phyloP scores from a whole-genome alignment of 2,329 filamentous ascomycete genomes.

The Clonostachys solani region DNA sequence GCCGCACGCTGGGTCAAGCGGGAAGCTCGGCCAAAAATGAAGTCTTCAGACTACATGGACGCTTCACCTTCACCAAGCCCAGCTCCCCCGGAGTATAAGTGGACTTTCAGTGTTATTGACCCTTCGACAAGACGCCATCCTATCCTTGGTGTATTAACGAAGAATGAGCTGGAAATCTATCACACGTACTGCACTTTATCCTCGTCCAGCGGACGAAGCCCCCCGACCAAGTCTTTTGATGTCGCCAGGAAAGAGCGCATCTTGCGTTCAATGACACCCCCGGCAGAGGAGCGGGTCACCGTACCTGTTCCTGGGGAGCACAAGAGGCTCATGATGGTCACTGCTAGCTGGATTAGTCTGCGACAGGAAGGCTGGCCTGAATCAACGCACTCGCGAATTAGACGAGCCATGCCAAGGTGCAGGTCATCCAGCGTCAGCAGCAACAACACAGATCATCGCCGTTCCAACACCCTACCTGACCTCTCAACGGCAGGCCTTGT shows the following conservation, averaged over 20 bases:
- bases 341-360: constrained; percentile 30
- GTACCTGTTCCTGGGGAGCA: constrained; percentile 22
- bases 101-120: constrained; percentile 75
- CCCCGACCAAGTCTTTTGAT: constrained; percentile 33
- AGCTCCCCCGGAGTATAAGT: constrained; percentile 45
- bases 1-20: constrained; percentile 68
- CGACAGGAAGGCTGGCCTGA: constrained; percentile 27
- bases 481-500: too few species aligned
- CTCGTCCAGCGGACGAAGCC: constrained; percentile 40
- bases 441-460: too few species aligned
- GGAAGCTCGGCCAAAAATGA: constrained; percentile 10
- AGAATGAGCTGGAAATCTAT: constrained; percentile 61
- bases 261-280: neutral
- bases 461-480: too few species aligned
- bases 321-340: constrained; percentile 29
- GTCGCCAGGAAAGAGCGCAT: constrained; percentile 2
- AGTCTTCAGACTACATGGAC: constrained; percentile 6
- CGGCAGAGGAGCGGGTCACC: constrained; percentile 18
- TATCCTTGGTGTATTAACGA: constrained; percentile 65
- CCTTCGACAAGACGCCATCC: constrained; percentile 67
- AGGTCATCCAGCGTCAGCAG: too few species aligned
- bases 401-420: neutral
- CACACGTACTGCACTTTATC: constrained; percentile 61
- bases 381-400: neutral
- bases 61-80: constrained; percentile 12